A percentile compares a stretch with the other conserved stretches of the same genome.
These are phyloP conservation scores for Litsea cubeba DNA, from an alignment of 164 flowering plant species.

Conservation along the genomic window DNA sequence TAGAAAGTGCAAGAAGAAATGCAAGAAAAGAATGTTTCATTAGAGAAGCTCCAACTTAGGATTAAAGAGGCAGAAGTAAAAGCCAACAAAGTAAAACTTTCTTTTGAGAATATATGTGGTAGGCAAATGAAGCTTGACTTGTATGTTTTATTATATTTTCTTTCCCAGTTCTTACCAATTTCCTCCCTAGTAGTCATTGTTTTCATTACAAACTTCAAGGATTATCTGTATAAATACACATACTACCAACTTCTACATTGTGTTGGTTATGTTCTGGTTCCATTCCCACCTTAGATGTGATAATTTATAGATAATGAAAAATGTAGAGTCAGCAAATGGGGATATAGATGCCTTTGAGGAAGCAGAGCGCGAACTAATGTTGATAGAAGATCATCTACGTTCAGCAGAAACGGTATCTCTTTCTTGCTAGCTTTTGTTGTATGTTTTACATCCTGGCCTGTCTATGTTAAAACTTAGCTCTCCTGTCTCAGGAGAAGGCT, in stretches of 20 bases:
- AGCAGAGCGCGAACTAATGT: slow-evolving; percentile 49
- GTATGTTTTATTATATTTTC: neutral
- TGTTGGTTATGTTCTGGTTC: neutral
- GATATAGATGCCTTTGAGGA: slow-evolving; percentile 64
- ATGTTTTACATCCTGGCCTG: neutral
- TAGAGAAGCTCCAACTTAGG: slow-evolving; percentile 35
- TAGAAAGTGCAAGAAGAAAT: slow-evolving; percentile 60
- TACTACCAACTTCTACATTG: neutral
- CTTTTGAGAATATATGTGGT: slow-evolving; percentile 68
- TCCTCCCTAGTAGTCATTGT: neutral
- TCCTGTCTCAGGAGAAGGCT: slow-evolving; percentile 48
- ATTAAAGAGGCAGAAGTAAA: slow-evolving; percentile 48
- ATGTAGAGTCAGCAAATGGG: slow-evolving; percentile 68
- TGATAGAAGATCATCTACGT: slow-evolving; percentile 45
- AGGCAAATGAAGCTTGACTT: slow-evolving; percentile 13
- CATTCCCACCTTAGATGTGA: neutral
- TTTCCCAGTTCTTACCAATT: neutral
- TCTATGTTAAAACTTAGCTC: neutral
- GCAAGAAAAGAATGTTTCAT: slow-evolving; percentile 33
- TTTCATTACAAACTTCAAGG: neutral
- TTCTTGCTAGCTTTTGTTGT: neutral
- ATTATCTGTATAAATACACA: neutral
- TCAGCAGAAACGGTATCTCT: slow-evolving; percentile 43
- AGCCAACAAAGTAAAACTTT: slow-evolving; percentile 42
- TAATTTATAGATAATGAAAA: slow-evolving; percentile 5